Conservation (phyloP, 1,139 yeast species). For the Protomyces pachydermus region DNA sequence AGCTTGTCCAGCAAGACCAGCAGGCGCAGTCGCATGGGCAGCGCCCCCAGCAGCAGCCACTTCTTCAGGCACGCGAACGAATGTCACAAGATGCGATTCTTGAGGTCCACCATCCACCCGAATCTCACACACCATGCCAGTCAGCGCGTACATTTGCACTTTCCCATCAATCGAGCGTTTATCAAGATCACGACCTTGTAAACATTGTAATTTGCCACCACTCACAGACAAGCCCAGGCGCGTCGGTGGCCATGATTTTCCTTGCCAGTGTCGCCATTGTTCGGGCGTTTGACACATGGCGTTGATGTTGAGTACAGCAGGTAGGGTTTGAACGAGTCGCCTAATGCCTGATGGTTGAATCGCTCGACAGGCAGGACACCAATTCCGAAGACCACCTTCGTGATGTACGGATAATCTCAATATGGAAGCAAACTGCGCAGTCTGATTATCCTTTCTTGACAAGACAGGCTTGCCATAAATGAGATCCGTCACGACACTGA, state of each 20-base stretch:
- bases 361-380: conserved; percentile 29
- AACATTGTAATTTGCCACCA: conserved; percentile 22
- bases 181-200: conserved; percentile 28
- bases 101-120: conserved; percentile 32
- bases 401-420: conserved; percentile 27
- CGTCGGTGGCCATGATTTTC: conserved; percentile 27
- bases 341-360: conserved; percentile 24
- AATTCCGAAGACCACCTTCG: conserved; percentile 26
- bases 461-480: conserved; percentile 30
- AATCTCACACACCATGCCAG: conserved; percentile 43
- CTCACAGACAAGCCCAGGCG: conserved; percentile 25
- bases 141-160: conserved; percentile 35
- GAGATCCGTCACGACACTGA: conserved; percentile 32
- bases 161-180: conserved; percentile 24
- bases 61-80: conserved; percentile 42
- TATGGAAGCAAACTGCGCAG: conserved; percentile 28
- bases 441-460: conserved; percentile 15
- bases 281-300: conserved; percentile 44
- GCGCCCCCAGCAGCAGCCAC: conserved; percentile 34
- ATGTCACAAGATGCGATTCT: conserved; percentile 41
- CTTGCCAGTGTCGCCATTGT: conserved; percentile 32
- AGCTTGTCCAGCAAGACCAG: conserved; percentile 11
- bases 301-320: conserved; percentile 63
- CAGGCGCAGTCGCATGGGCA: conserved; percentile 30
- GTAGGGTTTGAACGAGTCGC: conserved; percentile 51